Conservation (phyloP, 257 asterid genomes). For the Ocimum tenuiflorum region DNA sequence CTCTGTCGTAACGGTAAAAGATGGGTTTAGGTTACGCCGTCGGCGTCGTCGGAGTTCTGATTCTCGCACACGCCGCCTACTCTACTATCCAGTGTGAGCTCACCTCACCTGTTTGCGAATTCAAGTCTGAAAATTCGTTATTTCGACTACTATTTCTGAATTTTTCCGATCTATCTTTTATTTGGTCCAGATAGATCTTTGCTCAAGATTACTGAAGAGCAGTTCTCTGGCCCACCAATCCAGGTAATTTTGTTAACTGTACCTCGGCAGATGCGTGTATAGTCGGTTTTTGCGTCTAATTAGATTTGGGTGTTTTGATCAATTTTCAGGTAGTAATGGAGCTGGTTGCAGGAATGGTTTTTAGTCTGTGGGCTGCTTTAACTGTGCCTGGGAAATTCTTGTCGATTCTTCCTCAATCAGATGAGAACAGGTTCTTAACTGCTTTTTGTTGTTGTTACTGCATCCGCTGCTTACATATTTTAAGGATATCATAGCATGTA, state of each 20-base stretch:
- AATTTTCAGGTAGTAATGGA: conserved; percentile 72
- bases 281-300: background rate
- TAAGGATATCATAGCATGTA: background rate
- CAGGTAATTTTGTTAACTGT: conserved; percentile 37
- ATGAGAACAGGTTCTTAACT: conserved; percentile 67
- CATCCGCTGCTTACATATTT: background rate
- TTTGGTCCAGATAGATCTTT: conserved; percentile 65
- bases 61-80: conserved; percentile 70
- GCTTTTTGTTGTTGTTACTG: background rate
- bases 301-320: conserved; percentile 1
- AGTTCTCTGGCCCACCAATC: conserved; percentile 75
- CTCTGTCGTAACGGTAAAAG: conserved; percentile 1
- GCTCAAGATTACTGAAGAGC: conserved; percentile 87
- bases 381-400: conserved; percentile 79
- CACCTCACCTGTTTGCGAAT: background rate
- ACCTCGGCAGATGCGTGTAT: background rate
- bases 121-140: background rate
- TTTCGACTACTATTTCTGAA: background rate
- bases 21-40: conserved; percentile 71
- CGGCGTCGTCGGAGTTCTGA: conserved; percentile 69
- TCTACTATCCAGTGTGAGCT: conserved; percentile 77
- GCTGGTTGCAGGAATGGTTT: conserved; percentile 48
- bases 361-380: conserved; percentile 84
- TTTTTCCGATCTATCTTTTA: background rate
- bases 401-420: conserved; percentile 81